Percentiles rank a stretch among this genome's conserved stretches.
Evolutionary conservation across 176 grass and related monocot genomes (phyloP).

Genomic region (Avena atlantica): DNA sequence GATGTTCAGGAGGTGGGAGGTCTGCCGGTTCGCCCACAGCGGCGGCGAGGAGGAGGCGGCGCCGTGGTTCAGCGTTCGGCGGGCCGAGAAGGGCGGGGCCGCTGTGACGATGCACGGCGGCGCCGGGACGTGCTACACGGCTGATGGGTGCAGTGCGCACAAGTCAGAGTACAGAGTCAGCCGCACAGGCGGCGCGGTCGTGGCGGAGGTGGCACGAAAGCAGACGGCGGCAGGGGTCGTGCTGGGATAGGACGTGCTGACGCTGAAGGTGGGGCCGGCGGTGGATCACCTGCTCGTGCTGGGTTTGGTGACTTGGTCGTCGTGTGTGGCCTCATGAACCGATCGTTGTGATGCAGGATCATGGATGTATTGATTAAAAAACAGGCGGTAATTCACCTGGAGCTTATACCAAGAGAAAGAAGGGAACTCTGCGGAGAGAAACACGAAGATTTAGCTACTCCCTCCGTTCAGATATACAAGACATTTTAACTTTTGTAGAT

Average conservation of each 20-base stretch:
- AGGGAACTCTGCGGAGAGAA: too few relatives aligned
- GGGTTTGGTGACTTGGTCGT: slow-evolving; percentile 68
- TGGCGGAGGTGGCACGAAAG: slow-evolving; percentile 55
- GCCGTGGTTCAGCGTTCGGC: slow-evolving; percentile 64
- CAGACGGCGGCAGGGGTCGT: slow-evolving; percentile 57
- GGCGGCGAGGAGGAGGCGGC: neutral
- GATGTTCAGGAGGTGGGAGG: slow-evolving; percentile 49
- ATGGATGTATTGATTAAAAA: too few relatives aligned
- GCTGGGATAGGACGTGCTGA: slow-evolving; percentile 75
- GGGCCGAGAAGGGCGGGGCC: neutral
- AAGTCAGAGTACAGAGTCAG: slow-evolving; percentile 53
- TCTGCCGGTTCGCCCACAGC: neutral
- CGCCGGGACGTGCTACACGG: slow-evolving; percentile 38
- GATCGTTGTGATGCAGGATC: slow-evolving; percentile 27
- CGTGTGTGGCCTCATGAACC: slow-evolving; percentile 63
- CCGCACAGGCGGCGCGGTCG: neutral
- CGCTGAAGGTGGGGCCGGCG: slow-evolving; percentile 46
- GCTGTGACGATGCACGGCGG: slow-evolving; percentile 33
- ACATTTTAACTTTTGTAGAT: too few relatives aligned
- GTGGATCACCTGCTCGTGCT: slow-evolving; percentile 60
- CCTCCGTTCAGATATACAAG: too few relatives aligned
- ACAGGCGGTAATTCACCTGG: too few relatives aligned
- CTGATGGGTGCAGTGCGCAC: slow-evolving; percentile 29
- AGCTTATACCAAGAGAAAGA: too few relatives aligned
- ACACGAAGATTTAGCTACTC: neutral